These are phyloP conservation scores for Solanum piurae DNA, from an alignment of 257 asterid genomes.

Conservation along the genomic window DNA sequence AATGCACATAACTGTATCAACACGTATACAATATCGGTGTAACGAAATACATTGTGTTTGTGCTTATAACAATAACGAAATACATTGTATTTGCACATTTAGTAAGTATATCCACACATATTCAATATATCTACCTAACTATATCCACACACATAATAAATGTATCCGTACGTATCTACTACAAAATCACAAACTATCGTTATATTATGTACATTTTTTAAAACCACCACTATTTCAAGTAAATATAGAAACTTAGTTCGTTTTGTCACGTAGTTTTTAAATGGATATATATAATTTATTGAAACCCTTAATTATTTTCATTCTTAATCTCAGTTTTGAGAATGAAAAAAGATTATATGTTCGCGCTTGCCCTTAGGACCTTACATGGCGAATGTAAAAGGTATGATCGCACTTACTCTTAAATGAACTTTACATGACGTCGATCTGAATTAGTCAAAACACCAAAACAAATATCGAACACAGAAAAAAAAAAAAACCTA, in stretches of 20 bases:
- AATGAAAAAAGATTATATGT: neutral
- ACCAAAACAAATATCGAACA: fast-evolving
- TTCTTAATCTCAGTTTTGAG: neutral
- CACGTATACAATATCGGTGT: neutral
- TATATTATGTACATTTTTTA: neutral
- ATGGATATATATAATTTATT: neutral
- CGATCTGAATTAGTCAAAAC: fast-evolving
- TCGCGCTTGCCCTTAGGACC: neutral
- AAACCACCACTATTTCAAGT: neutral
- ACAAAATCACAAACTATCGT: neutral
- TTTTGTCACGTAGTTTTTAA: neutral
- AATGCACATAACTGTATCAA: neutral
- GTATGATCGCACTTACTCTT: neutral
- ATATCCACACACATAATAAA: neutral
- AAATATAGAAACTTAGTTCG: neutral
- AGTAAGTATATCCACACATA: too few relatives aligned
- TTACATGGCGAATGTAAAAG: neutral
- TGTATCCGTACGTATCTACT: fast-evolving
- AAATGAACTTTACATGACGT: neutral
- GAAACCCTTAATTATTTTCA: neutral
- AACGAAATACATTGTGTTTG: too few relatives aligned
- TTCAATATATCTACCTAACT: neutral
- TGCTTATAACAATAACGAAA: too few relatives aligned
- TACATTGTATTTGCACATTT: too few relatives aligned
- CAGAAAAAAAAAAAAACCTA: fast-evolving